A percentile compares a stretch with the other conserved stretches of the same genome.
phyloP scores from a whole-genome alignment of 371 early-diverging fungal species.

The Basidiobolus meristosporus region DNA sequence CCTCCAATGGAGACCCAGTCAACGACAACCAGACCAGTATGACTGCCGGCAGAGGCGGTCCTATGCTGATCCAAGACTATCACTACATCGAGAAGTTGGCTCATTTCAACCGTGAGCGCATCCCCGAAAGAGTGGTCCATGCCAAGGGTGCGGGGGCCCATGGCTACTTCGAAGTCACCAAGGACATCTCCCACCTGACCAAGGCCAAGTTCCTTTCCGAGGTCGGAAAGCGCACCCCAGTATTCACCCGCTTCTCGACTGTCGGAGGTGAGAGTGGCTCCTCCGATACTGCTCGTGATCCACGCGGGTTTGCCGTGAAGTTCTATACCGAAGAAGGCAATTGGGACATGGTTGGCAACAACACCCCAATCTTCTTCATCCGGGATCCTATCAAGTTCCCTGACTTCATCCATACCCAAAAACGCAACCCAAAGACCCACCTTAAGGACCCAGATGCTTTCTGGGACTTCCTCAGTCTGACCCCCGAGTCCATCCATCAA shows the following conservation, averaged over 20 bases:
- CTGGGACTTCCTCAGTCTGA: slow-evolving; percentile 44
- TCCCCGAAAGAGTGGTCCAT: too few species aligned
- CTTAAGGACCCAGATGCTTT: slow-evolving; percentile 27
- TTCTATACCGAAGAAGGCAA: too few species aligned
- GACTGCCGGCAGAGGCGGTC: slow-evolving; percentile 31
- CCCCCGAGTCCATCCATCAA: slow-evolving; percentile 42
- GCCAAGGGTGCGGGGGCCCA: too few species aligned
- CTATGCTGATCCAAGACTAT: slow-evolving; percentile 43
- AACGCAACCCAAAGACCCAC: slow-evolving; percentile 38
- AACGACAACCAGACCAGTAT: slow-evolving; percentile 36
- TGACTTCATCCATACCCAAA: slow-evolving; percentile 44
- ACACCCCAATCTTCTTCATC: slow-evolving; percentile 40
- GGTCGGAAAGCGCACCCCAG: slow-evolving; percentile 36
- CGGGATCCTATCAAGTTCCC: slow-evolving; percentile 43
- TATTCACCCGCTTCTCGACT: slow-evolving; percentile 46
- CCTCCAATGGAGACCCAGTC: slow-evolving; percentile 33
- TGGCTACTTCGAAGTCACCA: too few species aligned
- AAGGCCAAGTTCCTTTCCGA: too few species aligned
- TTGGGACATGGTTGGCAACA: slow-evolving; percentile 53
- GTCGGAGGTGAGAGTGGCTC: slow-evolving; percentile 40
- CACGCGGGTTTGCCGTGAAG: too few species aligned
- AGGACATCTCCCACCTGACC: too few species aligned
- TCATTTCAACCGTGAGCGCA: too few species aligned
- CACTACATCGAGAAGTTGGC: slow-evolving; percentile 60
- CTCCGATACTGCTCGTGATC: slow-evolving; percentile 34